Conservation (phyloP, 148 eudicot genomes). For the Fagopyrum homotropicum region DNA sequence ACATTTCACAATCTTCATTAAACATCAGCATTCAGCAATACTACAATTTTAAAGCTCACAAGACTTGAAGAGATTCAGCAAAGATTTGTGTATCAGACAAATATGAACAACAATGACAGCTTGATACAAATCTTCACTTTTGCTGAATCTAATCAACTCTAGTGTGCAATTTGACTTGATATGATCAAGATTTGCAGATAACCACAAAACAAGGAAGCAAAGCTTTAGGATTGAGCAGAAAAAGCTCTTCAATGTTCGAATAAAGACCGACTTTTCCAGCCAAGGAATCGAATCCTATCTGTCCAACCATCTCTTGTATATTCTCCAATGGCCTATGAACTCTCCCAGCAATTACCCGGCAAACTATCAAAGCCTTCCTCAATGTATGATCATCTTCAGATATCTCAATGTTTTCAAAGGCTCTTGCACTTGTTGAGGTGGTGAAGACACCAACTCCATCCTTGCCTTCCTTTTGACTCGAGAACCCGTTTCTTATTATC, state of each 20-base stretch:
- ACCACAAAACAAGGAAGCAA: slow-evolving; percentile 97
- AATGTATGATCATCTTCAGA: slow-evolving; percentile 29
- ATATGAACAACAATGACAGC: not conserved
- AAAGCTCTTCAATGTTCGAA: slow-evolving; percentile 92
- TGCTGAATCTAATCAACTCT: not conserved
- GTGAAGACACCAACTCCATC: slow-evolving; percentile 83
- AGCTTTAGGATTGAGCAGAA: slow-evolving; percentile 89
- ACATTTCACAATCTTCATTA: too few relatives aligned
- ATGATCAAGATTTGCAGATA: slow-evolving; percentile 56
- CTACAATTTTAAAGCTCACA: not conserved
- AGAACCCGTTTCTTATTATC: slow-evolving; percentile 71
- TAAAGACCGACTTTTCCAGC: slow-evolving; percentile 92
- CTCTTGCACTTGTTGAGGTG: slow-evolving; percentile 84
- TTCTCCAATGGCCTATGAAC: slow-evolving; percentile 93
- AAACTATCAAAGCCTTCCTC: slow-evolving; percentile 81
- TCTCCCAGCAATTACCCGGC: slow-evolving; percentile 94
- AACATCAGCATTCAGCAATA: not conserved
- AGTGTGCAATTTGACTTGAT: not conserved
- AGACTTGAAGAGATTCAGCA: not conserved
- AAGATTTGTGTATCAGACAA: not conserved
- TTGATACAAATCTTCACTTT: not conserved
- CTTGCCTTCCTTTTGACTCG: slow-evolving; percentile 51
- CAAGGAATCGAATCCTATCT: slow-evolving; percentile 88
- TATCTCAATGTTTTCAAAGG: slow-evolving; percentile 59
- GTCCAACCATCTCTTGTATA: slow-evolving; percentile 69